Percentiles rank a stretch among this genome's conserved stretches.
Evolutionary conservation across 352 stramenopile genomes (phyloP).

Genomic region (Globisporangium paddicum): DNA sequence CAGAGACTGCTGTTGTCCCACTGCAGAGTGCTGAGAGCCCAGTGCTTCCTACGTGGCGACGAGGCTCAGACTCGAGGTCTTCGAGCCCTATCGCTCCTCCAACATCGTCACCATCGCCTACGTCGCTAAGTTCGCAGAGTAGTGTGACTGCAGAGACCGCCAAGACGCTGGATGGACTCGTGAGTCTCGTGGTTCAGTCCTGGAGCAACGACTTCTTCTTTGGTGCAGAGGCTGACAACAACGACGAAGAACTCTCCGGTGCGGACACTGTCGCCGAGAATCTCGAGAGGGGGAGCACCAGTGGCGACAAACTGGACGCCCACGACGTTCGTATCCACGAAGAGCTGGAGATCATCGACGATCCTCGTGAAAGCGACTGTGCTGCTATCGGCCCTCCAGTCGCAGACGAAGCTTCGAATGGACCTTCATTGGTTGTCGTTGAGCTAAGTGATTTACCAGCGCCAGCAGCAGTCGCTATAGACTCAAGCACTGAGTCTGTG

Average conservation of each 20-base stretch:
- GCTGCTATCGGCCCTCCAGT: no score
- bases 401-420: no score
- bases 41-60: not conserved
- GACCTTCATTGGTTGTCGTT: not conserved
- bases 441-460: not conserved
- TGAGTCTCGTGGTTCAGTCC: constrained; percentile 17
- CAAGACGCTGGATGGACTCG: constrained; percentile 13
- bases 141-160: constrained; percentile 11
- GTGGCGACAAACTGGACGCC: no score
- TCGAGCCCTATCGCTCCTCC: not conserved
- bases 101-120: not conserved
- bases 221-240: not conserved
- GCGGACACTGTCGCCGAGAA: no score
- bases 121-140: constrained; percentile 4
- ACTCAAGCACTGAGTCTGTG: not conserved
- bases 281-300: not conserved
- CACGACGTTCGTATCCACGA: no score
- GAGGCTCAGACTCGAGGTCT: not conserved
- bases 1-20: not conserved
- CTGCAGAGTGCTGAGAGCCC: not conserved
- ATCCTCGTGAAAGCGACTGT: not conserved
- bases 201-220: constrained; percentile 13
- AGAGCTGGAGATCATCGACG: no score
- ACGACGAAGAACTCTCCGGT: not conserved
- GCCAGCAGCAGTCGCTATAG: not conserved